Percentiles rank a stretch among this genome's conserved stretches.
These are phyloP conservation scores for Coccomyxa sp. DNA, from an alignment of 139 green algal genomes.

Conservation along the genomic window DNA sequence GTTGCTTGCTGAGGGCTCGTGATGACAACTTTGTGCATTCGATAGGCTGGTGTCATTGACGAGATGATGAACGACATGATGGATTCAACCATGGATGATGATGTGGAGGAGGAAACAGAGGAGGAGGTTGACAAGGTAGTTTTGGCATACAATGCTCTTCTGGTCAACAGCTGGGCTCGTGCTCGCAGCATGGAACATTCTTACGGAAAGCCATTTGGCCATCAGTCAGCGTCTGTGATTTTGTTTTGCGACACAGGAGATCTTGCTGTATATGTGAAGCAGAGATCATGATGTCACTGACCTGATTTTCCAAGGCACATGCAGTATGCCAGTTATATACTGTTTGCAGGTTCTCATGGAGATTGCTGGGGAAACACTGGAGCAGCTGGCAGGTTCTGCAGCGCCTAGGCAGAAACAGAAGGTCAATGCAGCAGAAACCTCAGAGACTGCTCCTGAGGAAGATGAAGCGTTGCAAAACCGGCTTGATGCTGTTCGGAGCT, in stretches of 20 bases:
- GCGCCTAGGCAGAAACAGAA: not conserved
- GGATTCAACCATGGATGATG: conserved; percentile 62
- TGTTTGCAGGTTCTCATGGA: conserved; percentile 33
- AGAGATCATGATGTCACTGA: not conserved
- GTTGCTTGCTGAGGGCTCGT: not conserved
- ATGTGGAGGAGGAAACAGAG: conserved; percentile 73
- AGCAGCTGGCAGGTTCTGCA: conserved; percentile 30
- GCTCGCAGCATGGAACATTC: not conserved
- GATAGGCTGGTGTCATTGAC: conserved; percentile 74
- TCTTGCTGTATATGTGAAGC: no score
- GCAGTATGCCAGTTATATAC: no score
- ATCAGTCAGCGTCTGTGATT: no score
- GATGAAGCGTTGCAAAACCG: conserved; percentile 47
- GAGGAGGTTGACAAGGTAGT: conserved; percentile 62
- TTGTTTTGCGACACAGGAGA: no score
- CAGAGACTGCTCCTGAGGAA: conserved; percentile 7
- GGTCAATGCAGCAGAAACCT: not conserved
- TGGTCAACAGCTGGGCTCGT: not conserved
- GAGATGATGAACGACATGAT: conserved; percentile 83
- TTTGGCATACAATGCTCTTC: not conserved
- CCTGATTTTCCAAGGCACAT: not conserved
- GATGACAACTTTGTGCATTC: not conserved
- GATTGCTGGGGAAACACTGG: conserved; percentile 45
- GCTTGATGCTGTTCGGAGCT: conserved; percentile 51
- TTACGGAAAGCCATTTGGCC: no score